Evolutionary conservation across 306 rosid genomes (phyloP).

Genomic region (Gleditsia sinensis): DNA sequence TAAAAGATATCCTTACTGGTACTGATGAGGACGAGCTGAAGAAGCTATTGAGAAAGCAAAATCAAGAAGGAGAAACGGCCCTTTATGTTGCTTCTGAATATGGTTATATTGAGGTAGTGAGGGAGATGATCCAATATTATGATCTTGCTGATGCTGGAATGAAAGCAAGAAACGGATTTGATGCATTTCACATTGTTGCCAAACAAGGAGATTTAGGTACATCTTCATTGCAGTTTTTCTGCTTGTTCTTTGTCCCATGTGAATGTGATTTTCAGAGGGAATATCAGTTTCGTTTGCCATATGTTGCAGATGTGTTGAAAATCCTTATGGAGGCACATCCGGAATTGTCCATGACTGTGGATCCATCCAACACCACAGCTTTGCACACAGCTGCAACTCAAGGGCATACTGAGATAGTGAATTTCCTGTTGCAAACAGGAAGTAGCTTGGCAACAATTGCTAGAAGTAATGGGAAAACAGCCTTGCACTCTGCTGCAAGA

Average conservation of each 20-base stretch:
- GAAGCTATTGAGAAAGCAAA: slow-evolving; percentile 64
- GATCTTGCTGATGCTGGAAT: slow-evolving; percentile 76
- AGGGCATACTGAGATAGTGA: slow-evolving; percentile 79
- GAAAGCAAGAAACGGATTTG: slow-evolving; percentile 92
- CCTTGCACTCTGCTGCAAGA: slow-evolving; percentile 92
- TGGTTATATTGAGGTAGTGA: slow-evolving; percentile 75
- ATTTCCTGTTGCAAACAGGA: slow-evolving; percentile 69
- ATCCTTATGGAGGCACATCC: slow-evolving; percentile 83
- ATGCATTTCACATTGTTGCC: slow-evolving; percentile 95
- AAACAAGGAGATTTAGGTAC: slow-evolving; percentile 93
- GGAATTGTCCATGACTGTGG: slow-evolving; percentile 87
- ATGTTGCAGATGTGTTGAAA: slow-evolving; percentile 68
- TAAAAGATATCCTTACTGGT: slow-evolving; percentile 45
- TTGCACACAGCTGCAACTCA: slow-evolving; percentile 93
- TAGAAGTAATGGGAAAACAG: slow-evolving; percentile 89
- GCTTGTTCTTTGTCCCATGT: slow-evolving; percentile 22
- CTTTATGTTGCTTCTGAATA: slow-evolving; percentile 89
- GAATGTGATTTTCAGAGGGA: slow-evolving; percentile 19
- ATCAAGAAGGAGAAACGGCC: slow-evolving; percentile 87
- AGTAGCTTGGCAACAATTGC: slow-evolving; percentile 88
- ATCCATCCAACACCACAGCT: slow-evolving; percentile 90
- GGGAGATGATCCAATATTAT: slow-evolving; percentile 77
- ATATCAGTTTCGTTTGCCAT: background rate
- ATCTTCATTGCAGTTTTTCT: slow-evolving; percentile 15
- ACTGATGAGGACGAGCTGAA: slow-evolving; percentile 52